Conservation (phyloP, 1,284 basidiomycete genomes). For the Rugosomyces carneus region DNA sequence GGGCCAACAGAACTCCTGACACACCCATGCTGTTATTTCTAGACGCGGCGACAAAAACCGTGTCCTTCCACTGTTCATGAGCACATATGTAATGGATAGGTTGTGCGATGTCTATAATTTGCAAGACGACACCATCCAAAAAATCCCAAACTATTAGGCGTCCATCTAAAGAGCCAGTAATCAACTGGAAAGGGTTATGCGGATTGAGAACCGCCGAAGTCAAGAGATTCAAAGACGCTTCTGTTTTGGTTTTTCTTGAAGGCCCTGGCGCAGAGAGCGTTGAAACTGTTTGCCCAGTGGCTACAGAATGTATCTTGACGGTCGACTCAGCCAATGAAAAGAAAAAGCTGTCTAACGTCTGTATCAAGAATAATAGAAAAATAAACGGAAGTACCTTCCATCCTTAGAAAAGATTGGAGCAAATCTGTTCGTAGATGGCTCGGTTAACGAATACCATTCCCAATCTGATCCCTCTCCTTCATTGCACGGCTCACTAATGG, state of each 20-base stretch:
- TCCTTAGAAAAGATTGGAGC: slow-evolving; percentile 81
- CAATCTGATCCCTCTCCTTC: slow-evolving; percentile 37
- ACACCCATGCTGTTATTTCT: slow-evolving; percentile 40
- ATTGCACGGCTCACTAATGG: slow-evolving; percentile 3
- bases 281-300: slow-evolving; percentile 75
- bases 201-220: slow-evolving; percentile 80
- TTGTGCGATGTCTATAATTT: slow-evolving; percentile 64
- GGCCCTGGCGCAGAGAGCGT: slow-evolving; percentile 55
- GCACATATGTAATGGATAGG: slow-evolving; percentile 72
- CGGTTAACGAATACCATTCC: slow-evolving; percentile 70
- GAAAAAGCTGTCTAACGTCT: slow-evolving; percentile 62
- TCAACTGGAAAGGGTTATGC: slow-evolving; percentile 83
- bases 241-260: slow-evolving; percentile 26
- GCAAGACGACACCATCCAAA: slow-evolving; percentile 77
- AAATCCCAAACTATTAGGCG: slow-evolving; percentile 91
- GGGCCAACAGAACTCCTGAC: slow-evolving; percentile 15
- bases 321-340: slow-evolving; percentile 74
- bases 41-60: slow-evolving; percentile 64
- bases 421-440: slow-evolving; percentile 58
- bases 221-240: slow-evolving; percentile 52
- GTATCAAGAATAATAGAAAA: slow-evolving; percentile 3
- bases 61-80: slow-evolving; percentile 60
- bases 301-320: slow-evolving; percentile 77
- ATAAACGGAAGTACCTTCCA: slow-evolving; percentile 57
- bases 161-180: slow-evolving; percentile 84